Conservation (phyloP, 2,329 filamentous ascomycete genomes). For the Setomelanomma holmii region DNA sequence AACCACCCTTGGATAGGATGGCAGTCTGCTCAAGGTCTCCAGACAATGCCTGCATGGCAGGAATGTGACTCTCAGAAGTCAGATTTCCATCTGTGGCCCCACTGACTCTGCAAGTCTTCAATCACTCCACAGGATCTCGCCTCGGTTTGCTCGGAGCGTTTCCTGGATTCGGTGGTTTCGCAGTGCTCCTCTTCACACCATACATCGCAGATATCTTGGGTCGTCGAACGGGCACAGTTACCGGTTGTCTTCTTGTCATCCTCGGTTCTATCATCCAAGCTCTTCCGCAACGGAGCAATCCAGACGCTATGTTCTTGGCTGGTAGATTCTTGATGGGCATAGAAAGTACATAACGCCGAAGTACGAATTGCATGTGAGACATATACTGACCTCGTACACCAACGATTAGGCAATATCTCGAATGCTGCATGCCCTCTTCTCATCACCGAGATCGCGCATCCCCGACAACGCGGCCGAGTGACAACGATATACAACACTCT, state of each 20-base stretch:
- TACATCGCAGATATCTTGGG: constrained; percentile 48
- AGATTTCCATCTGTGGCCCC: neutral
- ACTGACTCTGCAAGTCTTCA: constrained; percentile 30
- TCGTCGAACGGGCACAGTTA: constrained; percentile 60
- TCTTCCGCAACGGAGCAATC: constrained; percentile 52
- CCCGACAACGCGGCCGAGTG: constrained; percentile 63
- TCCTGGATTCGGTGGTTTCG: constrained; percentile 57
- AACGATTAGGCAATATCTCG: constrained; percentile 58
- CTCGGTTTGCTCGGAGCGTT: constrained; percentile 55
- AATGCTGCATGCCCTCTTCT: constrained; percentile 62
- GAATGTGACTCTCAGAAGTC: constrained; percentile 11
- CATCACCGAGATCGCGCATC: constrained; percentile 65
- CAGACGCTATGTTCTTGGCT: constrained; percentile 57
- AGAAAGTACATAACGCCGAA: too few relatives aligned
- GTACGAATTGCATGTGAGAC: too few relatives aligned
- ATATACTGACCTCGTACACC: too few relatives aligned
- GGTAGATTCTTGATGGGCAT: constrained; percentile 45
- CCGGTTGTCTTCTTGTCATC: constrained; percentile 49
- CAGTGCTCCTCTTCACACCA: constrained; percentile 53
- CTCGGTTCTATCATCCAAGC: constrained; percentile 55
- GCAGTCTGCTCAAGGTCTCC: constrained; percentile 26
- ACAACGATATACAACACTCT: constrained; percentile 61
- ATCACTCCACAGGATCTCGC: constrained; percentile 55
- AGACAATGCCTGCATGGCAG: constrained; percentile 29
- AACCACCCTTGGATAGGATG: constrained; percentile 25